Percentiles rank a stretch among this genome's conserved stretches.
phyloP scores from a whole-genome alignment of 139 green algal genomes.

The Haematococcus lacustris region DNA sequence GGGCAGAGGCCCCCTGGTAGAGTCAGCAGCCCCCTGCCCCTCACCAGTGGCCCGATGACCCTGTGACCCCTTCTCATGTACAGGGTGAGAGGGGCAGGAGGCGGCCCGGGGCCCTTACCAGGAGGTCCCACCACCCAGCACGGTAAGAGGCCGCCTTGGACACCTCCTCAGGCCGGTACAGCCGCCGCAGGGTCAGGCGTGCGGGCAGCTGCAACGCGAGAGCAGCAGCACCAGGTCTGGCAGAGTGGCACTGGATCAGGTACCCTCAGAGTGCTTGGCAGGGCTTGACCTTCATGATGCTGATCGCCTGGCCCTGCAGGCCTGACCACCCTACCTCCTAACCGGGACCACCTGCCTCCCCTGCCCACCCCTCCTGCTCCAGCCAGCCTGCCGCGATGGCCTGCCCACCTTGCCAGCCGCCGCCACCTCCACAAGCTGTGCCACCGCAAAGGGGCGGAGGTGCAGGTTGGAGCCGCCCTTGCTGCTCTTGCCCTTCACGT shows the following conservation, averaged over 20 bases:
- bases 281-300: too few species aligned
- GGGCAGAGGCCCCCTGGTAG: too few species aligned
- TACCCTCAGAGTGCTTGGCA: too few species aligned
- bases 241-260: too few species aligned
- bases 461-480: slow-evolving; percentile 49
- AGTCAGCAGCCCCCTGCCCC: too few species aligned
- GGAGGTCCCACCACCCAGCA: slow-evolving; percentile 68
- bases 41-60: too few species aligned
- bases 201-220: slow-evolving; percentile 1
- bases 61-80: too few species aligned
- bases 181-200: slow-evolving; percentile 50
- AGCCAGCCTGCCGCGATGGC: not conserved
- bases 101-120: slow-evolving; percentile 11
- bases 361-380: not conserved
- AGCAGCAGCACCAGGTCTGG: not conserved
- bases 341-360: not conserved
- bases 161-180: slow-evolving; percentile 89
- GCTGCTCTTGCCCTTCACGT: not conserved
- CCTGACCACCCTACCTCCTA: not conserved
- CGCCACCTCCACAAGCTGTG: slow-evolving; percentile 22
- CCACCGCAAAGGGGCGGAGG: slow-evolving; percentile 67
- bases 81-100: too few species aligned
- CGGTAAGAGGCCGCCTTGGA: slow-evolving; percentile 61
- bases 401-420: not conserved
- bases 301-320: too few species aligned